phyloP scores from a whole-genome alignment of 495 filamentous ascomycete genomes.

The Bombardia bombarda region DNA sequence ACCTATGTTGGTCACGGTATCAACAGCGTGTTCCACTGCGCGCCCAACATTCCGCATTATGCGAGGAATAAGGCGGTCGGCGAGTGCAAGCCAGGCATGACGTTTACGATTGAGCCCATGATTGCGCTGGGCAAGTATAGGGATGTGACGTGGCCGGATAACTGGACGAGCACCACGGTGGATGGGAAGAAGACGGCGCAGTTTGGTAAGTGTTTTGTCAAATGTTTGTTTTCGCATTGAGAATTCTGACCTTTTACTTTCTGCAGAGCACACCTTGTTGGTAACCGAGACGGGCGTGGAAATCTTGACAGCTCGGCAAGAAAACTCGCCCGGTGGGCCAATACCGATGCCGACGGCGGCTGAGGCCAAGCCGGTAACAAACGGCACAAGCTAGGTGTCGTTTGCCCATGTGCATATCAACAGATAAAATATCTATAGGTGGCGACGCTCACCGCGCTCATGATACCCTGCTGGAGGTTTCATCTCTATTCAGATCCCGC shows the following conservation, averaged over 20 bases:
- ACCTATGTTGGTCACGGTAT: constrained; percentile 89
- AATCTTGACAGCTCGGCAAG: constrained; percentile 75
- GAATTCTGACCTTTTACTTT: too few relatives aligned
- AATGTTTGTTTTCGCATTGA: too few relatives aligned
- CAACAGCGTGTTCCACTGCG: constrained; percentile 76
- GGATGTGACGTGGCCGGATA: constrained; percentile 83
- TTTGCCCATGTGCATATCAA: neutral
- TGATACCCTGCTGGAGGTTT: too few relatives aligned
- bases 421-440: too few relatives aligned
- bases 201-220: constrained; percentile 55
- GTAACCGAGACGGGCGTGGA: constrained; percentile 94
- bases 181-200: constrained; percentile 80
- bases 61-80: constrained; percentile 87
- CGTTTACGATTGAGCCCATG: constrained; percentile 92
- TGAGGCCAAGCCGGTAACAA: neutral
- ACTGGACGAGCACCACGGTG: constrained; percentile 80
- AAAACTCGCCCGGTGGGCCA: constrained; percentile 78
- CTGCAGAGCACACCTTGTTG: constrained; percentile 78
- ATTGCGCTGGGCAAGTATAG: constrained; percentile 72
- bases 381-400: neutral
- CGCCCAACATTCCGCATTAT: constrained; percentile 83
- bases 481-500: too few relatives aligned
- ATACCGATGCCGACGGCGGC: constrained; percentile 52
- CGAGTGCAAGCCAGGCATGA: constrained; percentile 80
- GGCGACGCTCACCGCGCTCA: too few relatives aligned